These are phyloP conservation scores for Chlorella sp. DNA, from an alignment of 139 green algal genomes.

Conservation along the genomic window DNA sequence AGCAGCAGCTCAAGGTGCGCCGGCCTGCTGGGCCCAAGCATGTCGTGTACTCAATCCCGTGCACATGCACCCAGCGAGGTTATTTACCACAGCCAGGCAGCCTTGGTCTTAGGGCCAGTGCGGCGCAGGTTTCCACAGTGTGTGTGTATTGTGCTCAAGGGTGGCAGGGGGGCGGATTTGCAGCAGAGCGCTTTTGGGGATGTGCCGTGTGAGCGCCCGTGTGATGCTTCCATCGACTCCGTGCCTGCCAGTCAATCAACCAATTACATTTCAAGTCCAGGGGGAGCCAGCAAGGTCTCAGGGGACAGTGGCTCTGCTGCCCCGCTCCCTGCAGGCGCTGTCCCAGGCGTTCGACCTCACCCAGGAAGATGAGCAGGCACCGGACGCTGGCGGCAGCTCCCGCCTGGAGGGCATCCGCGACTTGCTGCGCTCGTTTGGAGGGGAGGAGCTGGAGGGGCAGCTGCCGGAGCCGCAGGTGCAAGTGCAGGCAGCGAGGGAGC, in stretches of 20 bases:
- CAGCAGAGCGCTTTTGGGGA: background rate
- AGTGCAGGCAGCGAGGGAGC: background rate
- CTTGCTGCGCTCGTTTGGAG: background rate
- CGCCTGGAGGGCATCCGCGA: conserved; percentile 40
- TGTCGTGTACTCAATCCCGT: no score
- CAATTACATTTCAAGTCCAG: no score
- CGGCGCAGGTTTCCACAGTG: no score
- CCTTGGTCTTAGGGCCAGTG: no score
- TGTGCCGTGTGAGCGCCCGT: no score
- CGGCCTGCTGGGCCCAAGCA: no score
- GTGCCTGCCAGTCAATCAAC: no score
- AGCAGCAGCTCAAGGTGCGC: conserved; percentile 31
- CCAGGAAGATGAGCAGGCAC: background rate
- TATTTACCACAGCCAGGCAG: background rate
- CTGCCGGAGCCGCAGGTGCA: background rate
- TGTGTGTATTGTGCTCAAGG: no score
- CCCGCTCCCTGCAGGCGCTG: background rate
- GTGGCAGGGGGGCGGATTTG: background rate
- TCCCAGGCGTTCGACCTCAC: background rate
- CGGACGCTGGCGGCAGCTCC: background rate
- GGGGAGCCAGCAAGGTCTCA: no score
- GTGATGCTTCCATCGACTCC: background rate
- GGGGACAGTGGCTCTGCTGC: background rate
- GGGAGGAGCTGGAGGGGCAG: background rate
- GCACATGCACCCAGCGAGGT: no score